Evolutionary conservation across 306 rosid genomes (phyloP).

Genomic region (Dicorynia guianensis): DNA sequence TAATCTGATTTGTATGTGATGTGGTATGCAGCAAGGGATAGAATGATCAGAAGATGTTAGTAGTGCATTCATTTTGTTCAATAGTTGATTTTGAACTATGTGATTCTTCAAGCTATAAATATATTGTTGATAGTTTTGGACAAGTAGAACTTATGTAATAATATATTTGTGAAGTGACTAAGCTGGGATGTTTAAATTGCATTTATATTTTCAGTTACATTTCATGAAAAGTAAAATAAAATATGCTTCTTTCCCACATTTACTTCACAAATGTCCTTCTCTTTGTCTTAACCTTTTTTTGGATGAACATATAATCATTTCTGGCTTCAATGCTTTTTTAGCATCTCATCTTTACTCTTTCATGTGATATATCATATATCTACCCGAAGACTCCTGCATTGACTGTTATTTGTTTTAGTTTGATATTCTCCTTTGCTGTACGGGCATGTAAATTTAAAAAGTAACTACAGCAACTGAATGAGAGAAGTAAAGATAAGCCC

Average conservation of each 20-base stretch:
- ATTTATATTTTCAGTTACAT: background rate
- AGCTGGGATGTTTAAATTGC: background rate
- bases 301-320: too few relatives aligned
- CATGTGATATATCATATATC: background rate
- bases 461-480: slow-evolving; percentile 5
- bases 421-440: slow-evolving; percentile 24
- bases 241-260: too few relatives aligned
- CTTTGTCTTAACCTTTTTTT: too few relatives aligned
- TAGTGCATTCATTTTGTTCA: background rate
- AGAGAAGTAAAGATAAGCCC: slow-evolving; percentile 16
- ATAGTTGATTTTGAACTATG: background rate
- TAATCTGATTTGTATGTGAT: background rate
- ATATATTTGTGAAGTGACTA: background rate
- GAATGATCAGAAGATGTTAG: background rate
- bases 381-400: slow-evolving; percentile 21
- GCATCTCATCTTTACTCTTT: background rate
- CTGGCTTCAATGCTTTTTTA: background rate
- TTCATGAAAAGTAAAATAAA: background rate
- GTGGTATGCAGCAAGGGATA: background rate
- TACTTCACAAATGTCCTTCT: too few relatives aligned
- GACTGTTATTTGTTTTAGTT: slow-evolving; percentile 13
- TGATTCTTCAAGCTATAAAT: background rate
- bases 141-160: background rate
- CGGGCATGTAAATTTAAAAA: slow-evolving; percentile 6
- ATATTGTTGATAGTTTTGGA: too few relatives aligned